These are phyloP conservation scores for Eragrostis nindensis DNA, from an alignment of 176 grass and related monocot species.

Conservation along the genomic window DNA sequence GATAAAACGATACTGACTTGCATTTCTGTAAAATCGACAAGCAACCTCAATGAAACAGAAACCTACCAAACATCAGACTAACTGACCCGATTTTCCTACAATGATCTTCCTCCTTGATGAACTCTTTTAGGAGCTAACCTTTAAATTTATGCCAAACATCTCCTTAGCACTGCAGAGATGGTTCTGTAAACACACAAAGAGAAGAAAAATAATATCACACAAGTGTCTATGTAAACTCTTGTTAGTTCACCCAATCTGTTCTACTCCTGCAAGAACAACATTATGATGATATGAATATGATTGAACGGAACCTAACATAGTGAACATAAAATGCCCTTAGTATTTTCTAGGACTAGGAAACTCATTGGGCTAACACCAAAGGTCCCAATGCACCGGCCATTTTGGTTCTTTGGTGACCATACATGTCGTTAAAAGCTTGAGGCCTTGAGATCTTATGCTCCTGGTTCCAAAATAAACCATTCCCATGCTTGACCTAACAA, in stretches of 20 bases:
- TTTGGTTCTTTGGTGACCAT: not conserved
- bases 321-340: not conserved
- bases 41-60: conserved; percentile 14
- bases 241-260: not conserved
- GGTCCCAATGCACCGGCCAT: not conserved
- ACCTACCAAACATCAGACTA: conserved; percentile 13
- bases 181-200: conserved; percentile 10
- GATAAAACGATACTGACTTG: not conserved
- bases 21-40: conserved; percentile 17
- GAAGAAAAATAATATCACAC: not conserved
- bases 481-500: conserved; percentile 1
- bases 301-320: conserved; percentile 13
- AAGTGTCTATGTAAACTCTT: conserved; percentile 4
- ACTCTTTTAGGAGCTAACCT: conserved; percentile 13
- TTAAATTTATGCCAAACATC: not conserved
- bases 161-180: conserved; percentile 4
- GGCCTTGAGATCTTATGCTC: not conserved
- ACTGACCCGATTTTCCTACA: conserved; percentile 1
- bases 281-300: not conserved
- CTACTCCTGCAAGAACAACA: not conserved
- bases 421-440: not conserved
- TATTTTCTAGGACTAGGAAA: not conserved
- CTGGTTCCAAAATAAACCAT: not conserved
- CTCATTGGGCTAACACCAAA: not conserved
- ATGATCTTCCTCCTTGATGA: not conserved